phyloP scores from a whole-genome alignment of 1,139 yeast genomes.

The Debaryomyces udenii region DNA sequence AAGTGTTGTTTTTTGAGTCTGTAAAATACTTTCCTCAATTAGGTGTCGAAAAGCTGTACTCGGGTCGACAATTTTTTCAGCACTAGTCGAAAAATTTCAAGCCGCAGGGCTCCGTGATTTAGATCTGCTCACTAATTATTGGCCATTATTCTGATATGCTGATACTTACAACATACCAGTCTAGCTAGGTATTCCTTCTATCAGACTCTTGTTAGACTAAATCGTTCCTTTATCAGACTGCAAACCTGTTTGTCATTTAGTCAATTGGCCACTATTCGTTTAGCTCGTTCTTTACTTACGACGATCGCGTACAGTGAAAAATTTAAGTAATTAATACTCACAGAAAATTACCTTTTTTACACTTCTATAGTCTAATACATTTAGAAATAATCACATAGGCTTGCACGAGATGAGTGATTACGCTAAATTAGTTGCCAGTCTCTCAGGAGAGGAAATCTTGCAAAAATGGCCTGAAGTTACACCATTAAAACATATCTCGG shows the following conservation, averaged over 20 bases:
- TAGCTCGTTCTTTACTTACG: not conserved
- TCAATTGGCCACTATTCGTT: too few relatives aligned
- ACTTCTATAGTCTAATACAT: too few relatives aligned
- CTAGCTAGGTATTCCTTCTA: too few relatives aligned
- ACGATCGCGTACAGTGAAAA: constrained; percentile 7
- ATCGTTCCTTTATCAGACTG: too few relatives aligned
- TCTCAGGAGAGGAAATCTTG: constrained; percentile 53
- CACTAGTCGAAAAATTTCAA: constrained; percentile 4
- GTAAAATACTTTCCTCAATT: constrained; percentile 4
- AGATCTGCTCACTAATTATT: too few relatives aligned
- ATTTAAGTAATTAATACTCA: not conserved
- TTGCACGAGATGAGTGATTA: constrained; percentile 29
- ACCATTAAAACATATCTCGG: constrained; percentile 52
- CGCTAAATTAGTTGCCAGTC: constrained; percentile 55
- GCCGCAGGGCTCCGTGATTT: constrained; percentile 8
- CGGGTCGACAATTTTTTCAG: constrained; percentile 8
- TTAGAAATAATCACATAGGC: not conserved
- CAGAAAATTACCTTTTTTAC: constrained; percentile 1
- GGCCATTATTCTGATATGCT: too few relatives aligned
- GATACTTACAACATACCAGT: too few relatives aligned
- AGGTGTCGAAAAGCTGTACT: not conserved
- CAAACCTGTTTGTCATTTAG: too few relatives aligned
- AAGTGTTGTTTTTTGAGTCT: not conserved
- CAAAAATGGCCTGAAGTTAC: constrained; percentile 65
- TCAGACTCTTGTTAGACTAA: too few relatives aligned